These are phyloP conservation scores for Saccharomycopsis synnaedendra DNA, from an alignment of 805 yeast species.

Conservation along the genomic window DNA sequence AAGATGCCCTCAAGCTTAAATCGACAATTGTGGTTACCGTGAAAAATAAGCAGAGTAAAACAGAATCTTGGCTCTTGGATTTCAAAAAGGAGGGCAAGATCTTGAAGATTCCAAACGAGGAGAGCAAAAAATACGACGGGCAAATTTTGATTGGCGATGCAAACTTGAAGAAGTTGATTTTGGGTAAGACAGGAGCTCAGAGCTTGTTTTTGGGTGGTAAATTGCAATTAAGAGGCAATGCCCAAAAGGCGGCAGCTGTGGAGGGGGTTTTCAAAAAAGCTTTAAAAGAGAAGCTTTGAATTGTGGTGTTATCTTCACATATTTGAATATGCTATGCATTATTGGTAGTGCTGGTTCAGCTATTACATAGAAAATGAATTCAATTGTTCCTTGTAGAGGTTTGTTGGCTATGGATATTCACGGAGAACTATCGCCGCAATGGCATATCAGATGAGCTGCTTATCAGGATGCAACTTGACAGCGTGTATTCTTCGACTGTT, in stretches of 20 bases:
- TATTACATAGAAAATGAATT: too few species aligned
- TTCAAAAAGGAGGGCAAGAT: slow-evolving; percentile 46
- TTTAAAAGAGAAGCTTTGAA: not conserved
- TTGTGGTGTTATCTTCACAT: not conserved
- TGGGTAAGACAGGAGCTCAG: slow-evolving; percentile 78
- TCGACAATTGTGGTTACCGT: slow-evolving; percentile 57
- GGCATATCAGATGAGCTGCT: too few species aligned
- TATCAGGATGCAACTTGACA: too few species aligned
- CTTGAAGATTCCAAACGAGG: slow-evolving; percentile 29
- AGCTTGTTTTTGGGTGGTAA: slow-evolving; percentile 76
- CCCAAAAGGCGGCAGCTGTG: slow-evolving; percentile 65
- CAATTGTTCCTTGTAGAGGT: too few species aligned
- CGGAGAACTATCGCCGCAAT: too few species aligned
- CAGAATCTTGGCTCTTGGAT: slow-evolving; percentile 57
- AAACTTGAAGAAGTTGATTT: slow-evolving; percentile 58
- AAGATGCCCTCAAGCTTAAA: slow-evolving; percentile 28
- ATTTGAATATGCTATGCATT: too few species aligned
- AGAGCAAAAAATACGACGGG: slow-evolving; percentile 48
- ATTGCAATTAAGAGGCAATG: slow-evolving; percentile 79
- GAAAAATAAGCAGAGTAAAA: slow-evolving; percentile 48
- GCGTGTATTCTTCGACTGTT: too few species aligned
- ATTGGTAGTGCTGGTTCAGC: too few species aligned
- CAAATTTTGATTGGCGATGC: slow-evolving; percentile 53
- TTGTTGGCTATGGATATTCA: too few species aligned
- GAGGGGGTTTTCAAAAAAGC: slow-evolving; percentile 5